These are phyloP conservation scores for Teratosphaeria pseudoeucalypti DNA, from an alignment of 2,329 filamentous ascomycete genomes.

Conservation along the genomic window DNA sequence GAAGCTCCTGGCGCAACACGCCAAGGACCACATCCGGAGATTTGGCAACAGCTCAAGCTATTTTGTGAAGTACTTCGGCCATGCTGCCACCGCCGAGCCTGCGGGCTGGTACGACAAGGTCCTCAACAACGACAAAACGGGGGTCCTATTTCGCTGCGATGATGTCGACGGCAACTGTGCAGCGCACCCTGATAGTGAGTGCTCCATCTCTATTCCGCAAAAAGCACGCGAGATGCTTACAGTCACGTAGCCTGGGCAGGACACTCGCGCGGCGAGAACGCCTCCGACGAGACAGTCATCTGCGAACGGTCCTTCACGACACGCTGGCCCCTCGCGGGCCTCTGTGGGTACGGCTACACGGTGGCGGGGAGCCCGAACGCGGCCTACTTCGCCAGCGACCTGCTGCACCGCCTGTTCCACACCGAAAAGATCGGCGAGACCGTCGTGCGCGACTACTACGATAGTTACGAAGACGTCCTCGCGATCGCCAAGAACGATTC, in stretches of 20 bases:
- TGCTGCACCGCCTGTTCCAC: constrained; percentile 58
- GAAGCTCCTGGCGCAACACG: constrained; percentile 48
- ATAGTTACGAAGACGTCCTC: constrained; percentile 46
- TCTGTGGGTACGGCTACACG: constrained; percentile 55
- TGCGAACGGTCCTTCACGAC: constrained; percentile 52
- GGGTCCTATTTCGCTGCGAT: constrained; percentile 56
- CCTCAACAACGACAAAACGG: constrained; percentile 46
- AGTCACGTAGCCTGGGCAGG: constrained; percentile 49
- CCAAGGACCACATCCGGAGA: constrained; percentile 50
- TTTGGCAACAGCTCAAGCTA: constrained; percentile 49
- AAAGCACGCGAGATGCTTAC: not conserved
- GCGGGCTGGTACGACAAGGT: constrained; percentile 55
- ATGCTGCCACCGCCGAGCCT: constrained; percentile 45
- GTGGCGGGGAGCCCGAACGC: constrained; percentile 47
- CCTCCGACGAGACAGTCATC: constrained; percentile 58
- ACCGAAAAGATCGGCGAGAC: constrained; percentile 50
- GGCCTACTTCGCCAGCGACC: constrained; percentile 55
- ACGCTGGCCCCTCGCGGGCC: constrained; percentile 46
- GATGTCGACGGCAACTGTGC: constrained; percentile 26
- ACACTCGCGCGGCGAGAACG: constrained; percentile 58
- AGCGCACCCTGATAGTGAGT: not conserved
- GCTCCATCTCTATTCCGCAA: not conserved
- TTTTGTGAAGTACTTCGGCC: constrained; percentile 58
- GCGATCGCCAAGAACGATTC: constrained; percentile 42
- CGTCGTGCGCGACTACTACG: constrained; percentile 52